A percentile compares a stretch with the other conserved stretches of the same genome.
Evolutionary conservation across 495 filamentous ascomycete species (phyloP).

Genomic region (Aspergillus steynii): DNA sequence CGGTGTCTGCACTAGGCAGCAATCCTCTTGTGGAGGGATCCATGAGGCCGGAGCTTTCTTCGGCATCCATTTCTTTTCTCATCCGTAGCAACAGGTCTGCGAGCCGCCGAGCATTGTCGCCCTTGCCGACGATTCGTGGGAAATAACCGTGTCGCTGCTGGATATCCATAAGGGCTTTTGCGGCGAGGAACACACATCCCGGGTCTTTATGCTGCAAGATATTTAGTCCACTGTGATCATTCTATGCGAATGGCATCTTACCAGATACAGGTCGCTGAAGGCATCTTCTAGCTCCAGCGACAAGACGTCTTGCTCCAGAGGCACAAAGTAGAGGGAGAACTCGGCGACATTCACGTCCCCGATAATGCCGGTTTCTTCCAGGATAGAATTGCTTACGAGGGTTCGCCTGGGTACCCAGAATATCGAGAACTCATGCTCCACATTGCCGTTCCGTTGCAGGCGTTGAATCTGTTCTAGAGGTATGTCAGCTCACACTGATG

Average conservation of each 20-base stretch:
- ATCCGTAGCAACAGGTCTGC: conserved; percentile 89
- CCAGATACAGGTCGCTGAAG: conserved; percentile 84
- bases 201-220: conserved; percentile 74
- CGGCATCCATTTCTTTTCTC: conserved; percentile 84
- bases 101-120: conserved; percentile 85
- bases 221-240: background rate
- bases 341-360: conserved; percentile 89
- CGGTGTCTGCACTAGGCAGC: conserved; percentile 83
- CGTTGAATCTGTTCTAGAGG: conserved; percentile 84
- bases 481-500: conserved; percentile 62
- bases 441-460: conserved; percentile 77
- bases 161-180: conserved; percentile 91
- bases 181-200: conserved; percentile 81
- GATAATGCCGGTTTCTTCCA: conserved; percentile 91
- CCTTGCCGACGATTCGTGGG: conserved; percentile 93
- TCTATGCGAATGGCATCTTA: conserved; percentile 33
- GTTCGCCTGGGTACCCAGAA: conserved; percentile 93
- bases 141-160: conserved; percentile 93
- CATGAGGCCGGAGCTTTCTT: conserved; percentile 63
- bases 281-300: conserved; percentile 87
- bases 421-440: conserved; percentile 91
- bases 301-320: conserved; percentile 85
- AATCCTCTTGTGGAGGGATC: conserved; percentile 61
- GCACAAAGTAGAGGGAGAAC: conserved; percentile 84
- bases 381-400: conserved; percentile 82